Percentiles rank a stretch among this genome's conserved stretches.
phyloP scores from a whole-genome alignment of 768 basidiomycete species.

The Cyclocybe aegerita region DNA sequence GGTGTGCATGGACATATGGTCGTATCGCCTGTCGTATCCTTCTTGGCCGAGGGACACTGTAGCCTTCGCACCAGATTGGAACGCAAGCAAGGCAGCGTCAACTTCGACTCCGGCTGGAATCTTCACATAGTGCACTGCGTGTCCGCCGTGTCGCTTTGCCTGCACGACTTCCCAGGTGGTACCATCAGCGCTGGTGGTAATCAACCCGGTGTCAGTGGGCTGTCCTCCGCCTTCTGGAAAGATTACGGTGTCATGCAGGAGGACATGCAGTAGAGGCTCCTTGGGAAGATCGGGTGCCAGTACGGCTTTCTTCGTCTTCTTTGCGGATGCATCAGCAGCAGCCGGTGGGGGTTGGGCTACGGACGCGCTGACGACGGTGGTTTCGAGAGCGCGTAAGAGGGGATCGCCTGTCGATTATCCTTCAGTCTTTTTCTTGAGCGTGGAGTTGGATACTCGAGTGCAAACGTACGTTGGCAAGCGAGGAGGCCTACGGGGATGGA shows the following conservation, averaged over 20 bases:
- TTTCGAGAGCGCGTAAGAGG: constrained; percentile 56
- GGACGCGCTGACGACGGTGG: constrained; percentile 51
- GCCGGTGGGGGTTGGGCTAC: constrained; percentile 44
- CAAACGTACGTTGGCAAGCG: constrained; percentile 67
- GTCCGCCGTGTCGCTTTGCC: constrained; percentile 66
- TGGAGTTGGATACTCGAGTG: background rate
- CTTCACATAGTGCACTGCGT: constrained; percentile 73
- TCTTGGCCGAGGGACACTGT: constrained; percentile 52
- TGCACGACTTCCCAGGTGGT: constrained; percentile 58
- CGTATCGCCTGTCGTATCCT: constrained; percentile 66
- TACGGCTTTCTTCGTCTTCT: constrained; percentile 59
- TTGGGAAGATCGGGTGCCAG: constrained; percentile 41
- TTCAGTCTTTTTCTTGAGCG: constrained; percentile 6
- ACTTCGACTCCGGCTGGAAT: constrained; percentile 33
- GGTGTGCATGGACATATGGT: constrained; percentile 86
- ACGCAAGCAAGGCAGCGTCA: constrained; percentile 43
- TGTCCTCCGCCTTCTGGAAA: constrained; percentile 87
- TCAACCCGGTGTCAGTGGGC: constrained; percentile 67
- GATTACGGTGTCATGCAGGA: constrained; percentile 74
- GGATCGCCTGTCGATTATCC: constrained; percentile 57
- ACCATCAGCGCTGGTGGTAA: constrained; percentile 47
- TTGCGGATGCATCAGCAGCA: constrained; percentile 29
- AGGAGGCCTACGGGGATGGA: constrained; percentile 75
- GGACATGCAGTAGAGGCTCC: constrained; percentile 58
- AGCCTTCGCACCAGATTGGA: constrained; percentile 53